Evolutionary conservation across 352 stramenopile species (phyloP).

Genomic region (Aphanomyces cochlioides): DNA sequence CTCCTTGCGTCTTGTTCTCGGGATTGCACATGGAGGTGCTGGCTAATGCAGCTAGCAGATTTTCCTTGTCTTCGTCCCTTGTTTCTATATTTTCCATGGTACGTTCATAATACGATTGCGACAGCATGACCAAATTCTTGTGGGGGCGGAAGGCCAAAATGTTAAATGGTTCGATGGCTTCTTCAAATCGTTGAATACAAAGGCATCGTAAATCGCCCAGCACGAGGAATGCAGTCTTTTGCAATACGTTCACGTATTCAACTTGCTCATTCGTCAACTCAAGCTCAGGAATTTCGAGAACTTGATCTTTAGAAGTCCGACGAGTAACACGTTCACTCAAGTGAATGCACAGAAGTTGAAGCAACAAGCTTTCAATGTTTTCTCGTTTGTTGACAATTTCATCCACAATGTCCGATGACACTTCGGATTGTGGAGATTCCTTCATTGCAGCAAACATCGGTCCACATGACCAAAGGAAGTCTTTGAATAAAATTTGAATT

Average conservation of each 20-base stretch:
- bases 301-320: constrained; percentile 6
- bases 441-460: constrained; percentile 46
- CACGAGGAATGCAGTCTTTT: constrained; percentile 64
- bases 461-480: constrained; percentile 68
- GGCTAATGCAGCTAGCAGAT: constrained; percentile 64
- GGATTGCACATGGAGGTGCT: constrained; percentile 75
- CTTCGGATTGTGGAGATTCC: neutral
- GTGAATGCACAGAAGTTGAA: constrained; percentile 20
- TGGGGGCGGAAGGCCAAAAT: constrained; percentile 62
- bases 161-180: constrained; percentile 52
- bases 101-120: constrained; percentile 81
- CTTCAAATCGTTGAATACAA: constrained; percentile 80
- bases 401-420: constrained; percentile 19
- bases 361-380: constrained; percentile 9
- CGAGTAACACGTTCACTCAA: constrained; percentile 14
- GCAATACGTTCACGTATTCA: constrained; percentile 28
- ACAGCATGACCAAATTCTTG: constrained; percentile 61
- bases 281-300: constrained; percentile 15
- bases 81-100: constrained; percentile 58
- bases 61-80: constrained; percentile 43
- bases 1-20: constrained; percentile 75
- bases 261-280: constrained; percentile 15
- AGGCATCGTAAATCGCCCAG: constrained; percentile 79
- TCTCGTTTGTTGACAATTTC: constrained; percentile 6
- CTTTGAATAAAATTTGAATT: constrained; percentile 63